Evolutionary conservation across 768 basidiomycete genomes (phyloP).

Genomic region (Xerocomus spinulosus): DNA sequence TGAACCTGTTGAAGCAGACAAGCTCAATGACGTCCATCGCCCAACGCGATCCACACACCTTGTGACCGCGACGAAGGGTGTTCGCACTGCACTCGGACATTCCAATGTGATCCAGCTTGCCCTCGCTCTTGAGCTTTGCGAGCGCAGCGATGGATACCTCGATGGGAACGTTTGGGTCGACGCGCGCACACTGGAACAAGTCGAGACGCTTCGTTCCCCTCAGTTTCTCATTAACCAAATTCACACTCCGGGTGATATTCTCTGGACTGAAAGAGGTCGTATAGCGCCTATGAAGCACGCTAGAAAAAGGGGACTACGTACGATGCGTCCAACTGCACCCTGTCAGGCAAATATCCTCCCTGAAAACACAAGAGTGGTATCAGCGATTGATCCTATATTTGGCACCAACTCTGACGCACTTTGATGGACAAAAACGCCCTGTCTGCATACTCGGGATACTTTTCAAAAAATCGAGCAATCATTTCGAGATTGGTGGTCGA

Average conservation of each 20-base stretch:
- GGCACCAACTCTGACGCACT: too few relatives aligned
- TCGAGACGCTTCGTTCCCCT: constrained; percentile 54
- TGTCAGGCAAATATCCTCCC: not conserved
- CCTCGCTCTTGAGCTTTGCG: constrained; percentile 33
- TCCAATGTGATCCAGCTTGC: constrained; percentile 46
- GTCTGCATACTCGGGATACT: constrained; percentile 30
- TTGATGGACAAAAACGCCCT: constrained; percentile 29
- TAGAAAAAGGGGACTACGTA: too few relatives aligned
- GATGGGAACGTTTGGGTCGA: constrained; percentile 41
- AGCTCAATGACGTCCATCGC: too few relatives aligned
- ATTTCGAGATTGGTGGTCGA: constrained; percentile 42
- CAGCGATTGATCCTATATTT: too few relatives aligned
- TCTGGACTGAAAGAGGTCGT: too few relatives aligned
- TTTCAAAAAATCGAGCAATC: constrained; percentile 43
- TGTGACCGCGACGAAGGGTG: constrained; percentile 39
- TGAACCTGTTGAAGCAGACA: too few relatives aligned
- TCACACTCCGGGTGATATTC: constrained; percentile 44
- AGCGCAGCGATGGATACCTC: constrained; percentile 45
- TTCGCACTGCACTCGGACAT: constrained; percentile 47
- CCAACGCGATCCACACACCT: constrained; percentile 17
- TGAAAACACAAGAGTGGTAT: too few relatives aligned
- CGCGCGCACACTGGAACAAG: constrained; percentile 51
- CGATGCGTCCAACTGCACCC: constrained; percentile 22
- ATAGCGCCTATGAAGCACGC: too few relatives aligned
- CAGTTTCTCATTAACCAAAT: constrained; percentile 40